These are phyloP conservation scores for Haplosporangium gracile DNA, from an alignment of 192 early-diverging fungal species.

Conservation along the genomic window DNA sequence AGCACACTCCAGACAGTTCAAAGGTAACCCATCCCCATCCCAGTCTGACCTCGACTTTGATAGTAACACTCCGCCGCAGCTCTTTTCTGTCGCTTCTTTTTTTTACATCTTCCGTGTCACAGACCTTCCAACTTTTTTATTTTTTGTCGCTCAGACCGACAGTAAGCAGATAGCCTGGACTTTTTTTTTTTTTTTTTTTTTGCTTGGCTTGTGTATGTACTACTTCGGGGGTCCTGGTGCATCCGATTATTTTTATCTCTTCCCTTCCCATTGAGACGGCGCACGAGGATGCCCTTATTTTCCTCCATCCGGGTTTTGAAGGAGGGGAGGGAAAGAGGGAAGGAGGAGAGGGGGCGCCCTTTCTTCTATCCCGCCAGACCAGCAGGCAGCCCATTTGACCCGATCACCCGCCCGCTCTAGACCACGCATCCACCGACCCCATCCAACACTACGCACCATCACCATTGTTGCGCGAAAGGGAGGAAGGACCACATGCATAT, in stretches of 20 bases:
- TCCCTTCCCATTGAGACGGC: not conserved
- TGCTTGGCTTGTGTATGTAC: not conserved
- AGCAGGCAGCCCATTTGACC: slow-evolving; percentile 5
- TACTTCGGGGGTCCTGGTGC: not conserved
- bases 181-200: not conserved
- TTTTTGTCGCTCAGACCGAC: not conserved
- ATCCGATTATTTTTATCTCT: not conserved
- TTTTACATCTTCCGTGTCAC: not conserved
- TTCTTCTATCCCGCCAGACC: not conserved
- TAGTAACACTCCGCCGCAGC: not conserved
- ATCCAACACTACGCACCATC: too few species aligned
- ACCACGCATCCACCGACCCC: not conserved
- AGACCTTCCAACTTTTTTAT: not conserved
- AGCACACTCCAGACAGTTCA: slow-evolving; percentile 49
- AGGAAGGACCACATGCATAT: not conserved
- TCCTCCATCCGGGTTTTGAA: not conserved
- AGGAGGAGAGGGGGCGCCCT: not conserved
- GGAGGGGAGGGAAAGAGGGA: too few species aligned
- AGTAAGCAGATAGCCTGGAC: not conserved
- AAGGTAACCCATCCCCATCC: slow-evolving; percentile 19
- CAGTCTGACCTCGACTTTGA: not conserved
- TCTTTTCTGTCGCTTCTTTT: not conserved
- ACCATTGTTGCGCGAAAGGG: too few species aligned
- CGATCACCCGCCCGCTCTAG: slow-evolving; percentile 15
- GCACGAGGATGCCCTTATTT: not conserved